phyloP scores from a whole-genome alignment of 805 yeast species.

The Lachancea meyersii region DNA sequence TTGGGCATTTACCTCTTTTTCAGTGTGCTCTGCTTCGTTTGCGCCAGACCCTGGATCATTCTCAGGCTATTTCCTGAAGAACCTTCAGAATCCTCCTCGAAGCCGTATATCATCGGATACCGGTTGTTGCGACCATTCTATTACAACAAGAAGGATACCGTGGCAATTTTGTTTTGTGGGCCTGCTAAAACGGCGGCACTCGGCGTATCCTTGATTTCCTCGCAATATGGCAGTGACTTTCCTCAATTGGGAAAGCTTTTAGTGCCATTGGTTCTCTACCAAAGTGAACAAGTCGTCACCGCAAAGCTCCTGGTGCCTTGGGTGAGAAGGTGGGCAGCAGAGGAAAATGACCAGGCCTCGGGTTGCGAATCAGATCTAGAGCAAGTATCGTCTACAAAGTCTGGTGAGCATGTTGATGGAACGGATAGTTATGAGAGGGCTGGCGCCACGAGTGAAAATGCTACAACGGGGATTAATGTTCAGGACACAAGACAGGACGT shows the following conservation, averaged over 20 bases:
- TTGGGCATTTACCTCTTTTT: conserved; percentile 72
- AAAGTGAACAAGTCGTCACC: conserved; percentile 77
- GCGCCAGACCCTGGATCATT: conserved; percentile 57
- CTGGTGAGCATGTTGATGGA: neutral
- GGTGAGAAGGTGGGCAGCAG: conserved; percentile 58
- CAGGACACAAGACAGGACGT: too few relatives aligned
- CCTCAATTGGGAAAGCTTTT: conserved; percentile 61
- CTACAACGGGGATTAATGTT: too few relatives aligned
- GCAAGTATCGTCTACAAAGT: neutral
- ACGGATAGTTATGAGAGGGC: neutral
- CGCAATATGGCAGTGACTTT: conserved; percentile 66
- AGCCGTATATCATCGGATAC: conserved; percentile 38
- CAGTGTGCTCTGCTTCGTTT: conserved; percentile 53
- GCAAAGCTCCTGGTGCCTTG: conserved; percentile 66
- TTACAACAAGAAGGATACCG: conserved; percentile 64
- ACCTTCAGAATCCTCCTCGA: conserved; percentile 45
- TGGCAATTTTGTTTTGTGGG: conserved; percentile 78
- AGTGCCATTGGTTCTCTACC: conserved; percentile 80
- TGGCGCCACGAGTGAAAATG: neutral
- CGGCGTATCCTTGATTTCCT: conserved; percentile 76
- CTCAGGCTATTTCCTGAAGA: conserved; percentile 37
- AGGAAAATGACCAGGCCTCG: neutral
- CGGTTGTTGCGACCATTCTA: conserved; percentile 53
- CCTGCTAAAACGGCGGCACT: conserved; percentile 92
- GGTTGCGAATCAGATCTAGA: neutral